Percentiles rank a stretch among this genome's conserved stretches.
Evolutionary conservation across 495 filamentous ascomycete species (phyloP).

Genomic region (Penicillium robsamsonii): DNA sequence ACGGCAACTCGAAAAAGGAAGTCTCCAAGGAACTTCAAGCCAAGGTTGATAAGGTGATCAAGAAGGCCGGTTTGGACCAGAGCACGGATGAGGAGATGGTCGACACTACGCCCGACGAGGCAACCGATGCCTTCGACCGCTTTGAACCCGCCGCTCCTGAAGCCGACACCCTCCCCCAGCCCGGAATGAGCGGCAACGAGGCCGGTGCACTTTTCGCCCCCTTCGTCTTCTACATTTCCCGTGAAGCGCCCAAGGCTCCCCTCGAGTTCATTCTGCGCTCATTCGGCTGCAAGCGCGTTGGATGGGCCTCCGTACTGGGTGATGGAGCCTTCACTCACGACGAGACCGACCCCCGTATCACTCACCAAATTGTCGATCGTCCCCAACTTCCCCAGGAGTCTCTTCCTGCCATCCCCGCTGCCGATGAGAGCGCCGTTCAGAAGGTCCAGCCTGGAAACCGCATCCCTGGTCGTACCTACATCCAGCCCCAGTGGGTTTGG

Average conservation of each 20-base stretch:
- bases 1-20: slow-evolving; percentile 44
- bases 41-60: slow-evolving; percentile 54
- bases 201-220: slow-evolving; percentile 71
- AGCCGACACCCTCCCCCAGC: slow-evolving; percentile 85
- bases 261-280: slow-evolving; percentile 92
- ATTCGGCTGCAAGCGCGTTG: slow-evolving; percentile 94
- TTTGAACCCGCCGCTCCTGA: slow-evolving; percentile 76
- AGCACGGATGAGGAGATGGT: slow-evolving; percentile 42
- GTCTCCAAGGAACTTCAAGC: slow-evolving; percentile 50
- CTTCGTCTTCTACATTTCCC: slow-evolving; percentile 88
- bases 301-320: slow-evolving; percentile 86
- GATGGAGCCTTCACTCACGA: slow-evolving; percentile 89
- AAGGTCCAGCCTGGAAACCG: slow-evolving; percentile 56
- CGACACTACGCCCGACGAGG: slow-evolving; percentile 41
- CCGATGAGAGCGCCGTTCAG: slow-evolving; percentile 45
- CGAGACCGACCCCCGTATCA: slow-evolving; percentile 82
- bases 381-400: slow-evolving; percentile 66
- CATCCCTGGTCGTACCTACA: slow-evolving; percentile 82
- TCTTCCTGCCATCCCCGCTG: slow-evolving; percentile 55
- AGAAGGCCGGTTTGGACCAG: slow-evolving; percentile 42
- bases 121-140: slow-evolving; percentile 75
- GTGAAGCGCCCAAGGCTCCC: slow-evolving; percentile 86
- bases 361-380: slow-evolving; percentile 93
- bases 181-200: slow-evolving; percentile 55
- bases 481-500: slow-evolving; percentile 99